These are phyloP conservation scores for Lipomyces yamadae DNA, from an alignment of 805 yeast species.

Conservation along the genomic window DNA sequence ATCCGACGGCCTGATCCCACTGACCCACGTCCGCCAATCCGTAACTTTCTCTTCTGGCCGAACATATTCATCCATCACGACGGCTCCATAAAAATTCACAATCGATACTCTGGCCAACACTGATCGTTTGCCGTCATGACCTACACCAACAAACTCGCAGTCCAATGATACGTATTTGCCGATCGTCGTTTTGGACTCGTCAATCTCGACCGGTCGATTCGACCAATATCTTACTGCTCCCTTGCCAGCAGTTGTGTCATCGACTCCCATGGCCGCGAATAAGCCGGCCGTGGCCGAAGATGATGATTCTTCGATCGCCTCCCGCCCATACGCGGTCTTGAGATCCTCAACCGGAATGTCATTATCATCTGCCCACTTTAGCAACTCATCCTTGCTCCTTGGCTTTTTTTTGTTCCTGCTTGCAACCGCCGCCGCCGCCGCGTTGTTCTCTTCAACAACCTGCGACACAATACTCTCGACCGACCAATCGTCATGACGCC, in stretches of 20 bases:
- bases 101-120: conserved; percentile 86
- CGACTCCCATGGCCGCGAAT: conserved; percentile 25
- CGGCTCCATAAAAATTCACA: conserved; percentile 79
- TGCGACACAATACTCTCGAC: neutral
- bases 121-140: conserved; percentile 66
- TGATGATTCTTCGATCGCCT: conserved; percentile 3
- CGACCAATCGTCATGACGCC: neutral
- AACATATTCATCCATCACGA: conserved; percentile 74
- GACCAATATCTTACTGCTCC: conserved; percentile 10
- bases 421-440: neutral
- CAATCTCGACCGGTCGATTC: conserved; percentile 30
- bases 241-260: conserved; percentile 1
- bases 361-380: conserved; percentile 43
- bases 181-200: conserved; percentile 43
- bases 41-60: conserved; percentile 75
- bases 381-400: conserved; percentile 10
- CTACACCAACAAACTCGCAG: conserved; percentile 94
- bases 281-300: conserved; percentile 27
- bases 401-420: conserved; percentile 3
- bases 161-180: conserved; percentile 85
- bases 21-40: conserved; percentile 92
- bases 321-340: conserved; percentile 37
- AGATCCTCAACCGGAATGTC: conserved; percentile 41
- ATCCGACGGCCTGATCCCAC: conserved; percentile 76
- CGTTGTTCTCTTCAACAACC: neutral